Evolutionary conservation across 768 basidiomycete species (phyloP).

Genomic region (Trametes maxima): DNA sequence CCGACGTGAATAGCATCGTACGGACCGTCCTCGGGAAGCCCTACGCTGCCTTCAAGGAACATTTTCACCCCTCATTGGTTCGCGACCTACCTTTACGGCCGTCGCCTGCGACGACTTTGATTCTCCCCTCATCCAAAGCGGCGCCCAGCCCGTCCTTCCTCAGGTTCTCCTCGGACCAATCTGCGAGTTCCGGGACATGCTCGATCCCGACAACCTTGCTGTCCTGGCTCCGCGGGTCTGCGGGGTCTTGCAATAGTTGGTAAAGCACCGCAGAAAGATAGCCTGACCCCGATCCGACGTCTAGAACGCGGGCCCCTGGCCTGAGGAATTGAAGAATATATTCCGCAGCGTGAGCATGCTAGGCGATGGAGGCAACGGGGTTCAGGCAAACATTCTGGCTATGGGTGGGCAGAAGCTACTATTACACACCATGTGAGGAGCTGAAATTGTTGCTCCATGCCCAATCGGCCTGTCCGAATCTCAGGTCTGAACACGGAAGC

Average conservation of each 20-base stretch:
- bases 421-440: conserved; percentile 85
- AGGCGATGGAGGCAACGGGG: background rate
- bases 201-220: conserved; percentile 88
- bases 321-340: conserved; percentile 72
- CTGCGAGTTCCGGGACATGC: conserved; percentile 79
- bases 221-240: conserved; percentile 3
- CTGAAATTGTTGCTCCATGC: conserved; percentile 89
- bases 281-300: conserved; percentile 88
- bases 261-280: conserved; percentile 85
- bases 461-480: conserved; percentile 58
- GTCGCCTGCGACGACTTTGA: conserved; percentile 75
- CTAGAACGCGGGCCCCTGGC: conserved; percentile 77
- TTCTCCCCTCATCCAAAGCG: conserved; percentile 53
- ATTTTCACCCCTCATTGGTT: too few relatives aligned
- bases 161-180: conserved; percentile 71
- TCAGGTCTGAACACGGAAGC: too few relatives aligned
- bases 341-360: conserved; percentile 88
- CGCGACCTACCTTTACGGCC: conserved; percentile 65
- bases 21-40: conserved; percentile 27
- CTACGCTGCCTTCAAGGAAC: conserved; percentile 9
- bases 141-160: conserved; percentile 60
- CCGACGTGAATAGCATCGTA: conserved; percentile 87
- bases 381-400: background rate
- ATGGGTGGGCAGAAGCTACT: background rate
- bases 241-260: conserved; percentile 54